Evolutionary conservation across 2,329 filamentous ascomycete genomes (phyloP).

Genomic region (Pseudogymnoascus sp.): DNA sequence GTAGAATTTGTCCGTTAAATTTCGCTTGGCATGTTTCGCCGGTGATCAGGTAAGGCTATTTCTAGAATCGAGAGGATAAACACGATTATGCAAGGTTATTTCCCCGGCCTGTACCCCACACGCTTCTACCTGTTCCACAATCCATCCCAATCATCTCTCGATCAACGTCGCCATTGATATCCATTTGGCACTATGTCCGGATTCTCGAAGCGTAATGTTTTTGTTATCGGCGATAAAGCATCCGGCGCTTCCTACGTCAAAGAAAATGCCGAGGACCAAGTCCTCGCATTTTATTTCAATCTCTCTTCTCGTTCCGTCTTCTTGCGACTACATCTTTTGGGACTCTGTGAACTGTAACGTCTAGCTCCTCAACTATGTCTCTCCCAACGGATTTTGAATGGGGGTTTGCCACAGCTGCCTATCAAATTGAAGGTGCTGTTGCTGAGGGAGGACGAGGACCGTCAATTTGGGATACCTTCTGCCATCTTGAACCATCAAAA

Average conservation of each 20-base stretch:
- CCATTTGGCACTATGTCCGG: background rate
- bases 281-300: background rate
- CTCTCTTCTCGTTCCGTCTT: background rate
- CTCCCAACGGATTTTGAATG: constrained; percentile 36
- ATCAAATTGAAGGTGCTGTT: constrained; percentile 40
- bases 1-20: background rate
- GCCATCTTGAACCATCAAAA: constrained; percentile 27
- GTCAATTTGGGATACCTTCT: constrained; percentile 35
- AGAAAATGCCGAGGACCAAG: background rate
- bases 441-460: constrained; percentile 36
- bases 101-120: background rate
- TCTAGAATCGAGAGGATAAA: background rate
- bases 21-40: background rate
- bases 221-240: background rate
- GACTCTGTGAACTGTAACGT: constrained; percentile 10
- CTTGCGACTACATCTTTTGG: background rate
- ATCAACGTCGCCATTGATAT: background rate
- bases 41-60: background rate
- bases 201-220: background rate
- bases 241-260: too few species aligned
- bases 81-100: background rate
- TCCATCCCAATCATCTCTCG: background rate
- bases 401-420: constrained; percentile 37
- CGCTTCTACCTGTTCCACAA: background rate
- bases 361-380: constrained; percentile 5